Evolutionary conservation across 495 filamentous ascomycete species (phyloP).

Genomic region (Tuber magnatum): DNA sequence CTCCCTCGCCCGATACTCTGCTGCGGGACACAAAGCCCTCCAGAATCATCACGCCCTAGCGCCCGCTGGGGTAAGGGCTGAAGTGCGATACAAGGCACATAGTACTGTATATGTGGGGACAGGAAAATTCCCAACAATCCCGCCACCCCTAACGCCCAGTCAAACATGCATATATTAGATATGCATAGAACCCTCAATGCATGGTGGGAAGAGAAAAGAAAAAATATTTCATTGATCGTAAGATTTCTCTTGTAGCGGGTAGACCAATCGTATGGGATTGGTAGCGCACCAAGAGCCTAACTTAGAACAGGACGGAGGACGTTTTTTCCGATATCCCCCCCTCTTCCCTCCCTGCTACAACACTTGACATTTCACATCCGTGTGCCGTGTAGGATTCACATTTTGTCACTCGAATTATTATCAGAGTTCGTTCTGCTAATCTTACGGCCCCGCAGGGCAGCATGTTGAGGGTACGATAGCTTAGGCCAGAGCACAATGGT

Average conservation of each 20-base stretch:
- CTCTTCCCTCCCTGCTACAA: background rate
- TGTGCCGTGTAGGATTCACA: too few relatives aligned
- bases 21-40: background rate
- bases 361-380: too few relatives aligned
- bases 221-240: background rate
- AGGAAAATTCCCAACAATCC: background rate
- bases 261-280: background rate
- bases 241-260: background rate
- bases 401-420: background rate
- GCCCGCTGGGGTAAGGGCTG: background rate
- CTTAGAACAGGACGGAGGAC: background rate
- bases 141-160: background rate
- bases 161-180: background rate
- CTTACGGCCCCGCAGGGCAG: background rate
- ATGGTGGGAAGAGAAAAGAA: background rate
- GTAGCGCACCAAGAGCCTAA: background rate
- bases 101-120: background rate
- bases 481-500: background rate
- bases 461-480: background rate
- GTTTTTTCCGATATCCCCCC: background rate
- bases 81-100: background rate
- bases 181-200: background rate
- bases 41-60: background rate
- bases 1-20: background rate
- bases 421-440: background rate